These are phyloP conservation scores for Pyrenochaeta sp. DNA, from an alignment of 2,329 filamentous ascomycete species.

Conservation along the genomic window DNA sequence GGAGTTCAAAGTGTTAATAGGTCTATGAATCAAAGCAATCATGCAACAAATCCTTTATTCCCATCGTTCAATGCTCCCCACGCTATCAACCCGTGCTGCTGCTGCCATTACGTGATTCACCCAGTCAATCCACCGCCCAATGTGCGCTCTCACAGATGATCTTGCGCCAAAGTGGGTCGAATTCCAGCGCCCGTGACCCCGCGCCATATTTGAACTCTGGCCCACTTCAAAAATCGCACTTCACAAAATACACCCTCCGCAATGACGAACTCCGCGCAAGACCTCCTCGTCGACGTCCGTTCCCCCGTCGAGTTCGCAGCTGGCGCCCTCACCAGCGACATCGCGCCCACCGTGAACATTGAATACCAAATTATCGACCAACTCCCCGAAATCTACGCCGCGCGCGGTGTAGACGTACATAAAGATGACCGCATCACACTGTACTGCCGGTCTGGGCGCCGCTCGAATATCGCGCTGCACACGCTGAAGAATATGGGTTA, in stretches of 20 bases:
- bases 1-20: slow-evolving; percentile 8
- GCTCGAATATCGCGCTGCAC: slow-evolving; percentile 44
- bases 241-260: background rate
- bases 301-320: slow-evolving; percentile 47
- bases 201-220: background rate
- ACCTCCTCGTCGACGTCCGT: slow-evolving; percentile 49
- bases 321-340: slow-evolving; percentile 36
- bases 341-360: slow-evolving; percentile 46
- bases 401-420: slow-evolving; percentile 22
- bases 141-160: background rate
- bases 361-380: slow-evolving; percentile 46
- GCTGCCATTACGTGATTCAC: background rate
- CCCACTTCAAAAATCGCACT: too few relatives aligned
- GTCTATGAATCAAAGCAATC: slow-evolving; percentile 16
- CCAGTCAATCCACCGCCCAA: background rate
- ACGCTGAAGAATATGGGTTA: slow-evolving; percentile 42
- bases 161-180: background rate
- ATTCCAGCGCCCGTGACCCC: background rate
- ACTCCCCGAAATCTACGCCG: slow-evolving; percentile 32
- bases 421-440: slow-evolving; percentile 46
- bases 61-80: background rate
- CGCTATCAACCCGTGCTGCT: background rate
- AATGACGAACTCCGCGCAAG: slow-evolving; percentile 13
- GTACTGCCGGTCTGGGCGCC: slow-evolving; percentile 48
- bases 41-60: slow-evolving; percentile 1